These are phyloP conservation scores for Penicillium silybi DNA, from an alignment of 495 filamentous ascomycete species.

Conservation along the genomic window DNA sequence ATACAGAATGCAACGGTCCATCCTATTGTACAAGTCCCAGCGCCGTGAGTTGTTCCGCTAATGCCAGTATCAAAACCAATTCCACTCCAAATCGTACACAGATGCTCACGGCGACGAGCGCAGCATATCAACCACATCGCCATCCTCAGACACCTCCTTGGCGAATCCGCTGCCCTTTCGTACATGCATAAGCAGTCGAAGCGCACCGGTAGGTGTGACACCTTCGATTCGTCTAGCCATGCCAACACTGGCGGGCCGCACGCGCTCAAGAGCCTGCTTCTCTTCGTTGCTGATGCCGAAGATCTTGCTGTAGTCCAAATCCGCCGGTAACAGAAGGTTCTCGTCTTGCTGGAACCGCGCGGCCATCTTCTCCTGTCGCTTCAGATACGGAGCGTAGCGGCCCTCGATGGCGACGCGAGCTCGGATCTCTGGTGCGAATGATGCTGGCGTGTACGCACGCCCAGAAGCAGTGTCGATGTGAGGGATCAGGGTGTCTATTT, in stretches of 20 bases:
- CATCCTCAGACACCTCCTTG: constrained; percentile 8
- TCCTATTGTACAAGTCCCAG: background rate
- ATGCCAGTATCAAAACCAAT: background rate
- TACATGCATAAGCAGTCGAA: constrained; percentile 45
- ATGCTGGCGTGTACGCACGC: constrained; percentile 36
- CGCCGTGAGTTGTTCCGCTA: background rate
- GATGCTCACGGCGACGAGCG: constrained; percentile 12
- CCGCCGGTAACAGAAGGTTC: constrained; percentile 62
- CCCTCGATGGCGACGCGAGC: constrained; percentile 74
- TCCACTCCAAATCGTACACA: constrained; percentile 2
- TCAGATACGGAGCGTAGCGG: constrained; percentile 79
- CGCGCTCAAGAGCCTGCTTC: constrained; percentile 59
- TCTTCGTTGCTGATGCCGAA: constrained; percentile 76
- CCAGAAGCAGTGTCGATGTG: constrained; percentile 45
- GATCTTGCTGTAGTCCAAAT: constrained; percentile 73
- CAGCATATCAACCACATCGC: constrained; percentile 13
- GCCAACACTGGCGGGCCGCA: constrained; percentile 76
- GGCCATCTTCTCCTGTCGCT: constrained; percentile 60
- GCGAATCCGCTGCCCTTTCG: constrained; percentile 22
- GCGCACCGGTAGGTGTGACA: constrained; percentile 50
- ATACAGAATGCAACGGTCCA: background rate
- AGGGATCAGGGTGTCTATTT: constrained; percentile 49
- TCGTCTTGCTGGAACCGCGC: constrained; percentile 72
- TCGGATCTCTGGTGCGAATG: constrained; percentile 53
- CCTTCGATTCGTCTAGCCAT: constrained; percentile 89